These are phyloP conservation scores for Globisporangium spinosum DNA, from an alignment of 352 stramenopile genomes.

Conservation along the genomic window DNA sequence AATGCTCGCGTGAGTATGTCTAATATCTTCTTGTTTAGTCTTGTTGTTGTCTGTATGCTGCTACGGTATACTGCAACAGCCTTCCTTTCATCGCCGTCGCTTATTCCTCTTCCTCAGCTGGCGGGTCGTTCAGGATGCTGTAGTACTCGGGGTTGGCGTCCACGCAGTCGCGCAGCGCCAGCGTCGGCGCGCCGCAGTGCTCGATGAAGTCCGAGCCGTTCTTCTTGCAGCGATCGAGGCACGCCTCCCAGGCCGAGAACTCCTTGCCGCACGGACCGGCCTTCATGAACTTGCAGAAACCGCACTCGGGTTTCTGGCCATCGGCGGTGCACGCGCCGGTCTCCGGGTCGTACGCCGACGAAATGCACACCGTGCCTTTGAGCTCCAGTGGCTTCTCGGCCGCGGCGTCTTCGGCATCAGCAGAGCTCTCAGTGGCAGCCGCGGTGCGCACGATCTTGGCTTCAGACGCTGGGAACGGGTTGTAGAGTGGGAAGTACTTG, in stretches of 20 bases:
- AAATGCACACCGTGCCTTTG: conserved; percentile 61
- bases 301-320: conserved; percentile 73
- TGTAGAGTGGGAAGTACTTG: conserved; percentile 71
- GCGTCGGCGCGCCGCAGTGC: conserved; percentile 66
- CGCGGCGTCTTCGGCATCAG: neutral
- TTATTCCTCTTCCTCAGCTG: conserved; percentile 32
- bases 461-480: conserved; percentile 58
- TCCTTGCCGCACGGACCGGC: conserved; percentile 73
- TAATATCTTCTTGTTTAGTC: neutral
- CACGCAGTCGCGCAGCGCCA: conserved; percentile 80
- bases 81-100: conserved; percentile 7
- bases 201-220: conserved; percentile 76
- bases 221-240: conserved; percentile 74
- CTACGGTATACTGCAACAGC: neutral
- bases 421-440: neutral
- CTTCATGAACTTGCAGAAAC: conserved; percentile 91
- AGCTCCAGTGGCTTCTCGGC: conserved; percentile 33
- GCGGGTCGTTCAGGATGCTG: conserved; percentile 67
- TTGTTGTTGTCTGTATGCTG: neutral
- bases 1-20: neutral
- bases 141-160: conserved; percentile 89
- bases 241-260: conserved; percentile 83
- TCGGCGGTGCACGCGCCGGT: conserved; percentile 42
- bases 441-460: conserved; percentile 34
- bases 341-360: conserved; percentile 56